These are phyloP conservation scores for Pleurotus djamor DNA, from an alignment of 768 basidiomycete species.

Conservation along the genomic window DNA sequence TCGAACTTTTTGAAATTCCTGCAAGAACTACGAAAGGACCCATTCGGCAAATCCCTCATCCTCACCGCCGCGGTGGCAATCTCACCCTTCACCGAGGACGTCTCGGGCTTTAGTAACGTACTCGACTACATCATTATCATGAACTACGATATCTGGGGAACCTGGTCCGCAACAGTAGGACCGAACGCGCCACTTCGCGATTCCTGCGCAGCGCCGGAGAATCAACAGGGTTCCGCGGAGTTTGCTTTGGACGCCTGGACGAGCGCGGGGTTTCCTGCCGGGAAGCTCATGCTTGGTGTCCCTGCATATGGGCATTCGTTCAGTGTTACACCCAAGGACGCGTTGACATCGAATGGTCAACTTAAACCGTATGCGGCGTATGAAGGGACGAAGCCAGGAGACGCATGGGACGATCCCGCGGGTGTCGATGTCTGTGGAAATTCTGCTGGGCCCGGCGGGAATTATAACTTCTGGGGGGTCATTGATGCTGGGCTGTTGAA, in stretches of 20 bases:
- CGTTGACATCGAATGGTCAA: slow-evolving; percentile 24
- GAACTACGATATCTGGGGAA: slow-evolving; percentile 65
- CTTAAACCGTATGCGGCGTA: slow-evolving; percentile 43
- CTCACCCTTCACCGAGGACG: slow-evolving; percentile 46
- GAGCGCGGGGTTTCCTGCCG: slow-evolving; percentile 68
- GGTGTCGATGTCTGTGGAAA: slow-evolving; percentile 48
- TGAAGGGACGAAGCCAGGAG: slow-evolving; percentile 38
- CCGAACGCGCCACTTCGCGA: slow-evolving; percentile 87
- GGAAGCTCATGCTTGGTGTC: slow-evolving; percentile 75
- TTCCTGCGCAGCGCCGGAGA: slow-evolving; percentile 52
- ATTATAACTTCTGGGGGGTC: slow-evolving; percentile 60
- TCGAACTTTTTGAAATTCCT: slow-evolving; percentile 80
- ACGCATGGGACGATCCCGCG: slow-evolving; percentile 41
- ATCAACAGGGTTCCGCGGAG: slow-evolving; percentile 67
- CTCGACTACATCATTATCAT: slow-evolving; percentile 58
- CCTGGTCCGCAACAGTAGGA: slow-evolving; percentile 57
- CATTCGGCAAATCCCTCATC: slow-evolving; percentile 51
- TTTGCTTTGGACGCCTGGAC: slow-evolving; percentile 74
- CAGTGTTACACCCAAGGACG: slow-evolving; percentile 36
- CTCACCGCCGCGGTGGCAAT: slow-evolving; percentile 48
- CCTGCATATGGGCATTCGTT: slow-evolving; percentile 80
- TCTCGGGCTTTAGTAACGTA: slow-evolving; percentile 67
- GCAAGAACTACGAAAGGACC: slow-evolving; percentile 55
- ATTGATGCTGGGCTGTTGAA: slow-evolving; percentile 53
- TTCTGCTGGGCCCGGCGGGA: slow-evolving; percentile 33